These are phyloP conservation scores for Pleurotus cornucopiae DNA, from an alignment of 768 basidiomycete species.

Conservation along the genomic window DNA sequence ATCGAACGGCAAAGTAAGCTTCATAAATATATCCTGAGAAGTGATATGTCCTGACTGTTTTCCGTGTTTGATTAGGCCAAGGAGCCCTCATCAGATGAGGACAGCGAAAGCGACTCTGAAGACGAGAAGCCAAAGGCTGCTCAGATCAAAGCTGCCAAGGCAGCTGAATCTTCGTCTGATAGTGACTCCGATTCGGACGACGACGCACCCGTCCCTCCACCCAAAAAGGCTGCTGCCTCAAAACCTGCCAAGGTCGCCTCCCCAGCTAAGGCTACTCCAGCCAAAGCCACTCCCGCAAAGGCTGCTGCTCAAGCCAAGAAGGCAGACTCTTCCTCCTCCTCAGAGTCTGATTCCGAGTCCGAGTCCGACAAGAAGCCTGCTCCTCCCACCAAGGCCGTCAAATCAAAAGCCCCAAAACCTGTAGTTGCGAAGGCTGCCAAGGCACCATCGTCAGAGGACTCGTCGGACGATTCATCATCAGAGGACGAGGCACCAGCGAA, in stretches of 20 bases:
- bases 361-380: conserved; percentile 23
- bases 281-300: conserved; percentile 17
- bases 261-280: conserved; percentile 8
- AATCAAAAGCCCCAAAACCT: conserved; percentile 5
- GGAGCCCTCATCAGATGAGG: conserved; percentile 38
- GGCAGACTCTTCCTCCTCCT: not conserved
- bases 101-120: conserved; percentile 40
- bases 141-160: conserved; percentile 35
- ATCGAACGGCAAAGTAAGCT: conserved; percentile 11
- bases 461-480: conserved; percentile 19
- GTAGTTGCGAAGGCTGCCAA: conserved; percentile 11
- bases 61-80: conserved; percentile 17
- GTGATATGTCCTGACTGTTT: conserved; percentile 17
- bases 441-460: conserved; percentile 15
- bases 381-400: not conserved
- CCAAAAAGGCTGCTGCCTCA: conserved; percentile 17
- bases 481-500: conserved; percentile 13
- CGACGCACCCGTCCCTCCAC: conserved; percentile 19
- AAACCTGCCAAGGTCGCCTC: conserved; percentile 8
- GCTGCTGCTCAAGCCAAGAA: not conserved
- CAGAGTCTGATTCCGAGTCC: conserved; percentile 22
- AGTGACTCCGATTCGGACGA: conserved; percentile 27
- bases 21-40: conserved; percentile 14
- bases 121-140: conserved; percentile 57
- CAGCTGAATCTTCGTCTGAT: conserved; percentile 29